Percentiles rank a stretch among this genome's conserved stretches.
These are phyloP conservation scores for Xanthoconium separans DNA, from an alignment of 1,284 basidiomycete genomes.

Conservation along the genomic window DNA sequence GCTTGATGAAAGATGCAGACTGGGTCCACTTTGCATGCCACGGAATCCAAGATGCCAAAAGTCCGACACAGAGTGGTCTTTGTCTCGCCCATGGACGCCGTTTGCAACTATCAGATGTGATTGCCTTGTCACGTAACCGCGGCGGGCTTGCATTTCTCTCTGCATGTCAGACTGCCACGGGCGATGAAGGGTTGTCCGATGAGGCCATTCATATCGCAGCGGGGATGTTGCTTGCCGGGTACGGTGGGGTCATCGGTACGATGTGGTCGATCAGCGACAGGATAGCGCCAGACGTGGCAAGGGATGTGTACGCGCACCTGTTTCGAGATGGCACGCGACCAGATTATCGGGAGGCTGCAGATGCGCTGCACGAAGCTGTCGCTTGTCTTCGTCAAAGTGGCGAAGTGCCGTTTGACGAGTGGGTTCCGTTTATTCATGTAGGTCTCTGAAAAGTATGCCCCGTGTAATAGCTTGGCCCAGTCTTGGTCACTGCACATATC, in stretches of 20 bases:
- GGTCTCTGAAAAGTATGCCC: neutral
- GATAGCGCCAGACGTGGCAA: neutral
- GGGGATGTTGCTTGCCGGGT: neutral
- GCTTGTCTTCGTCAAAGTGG: neutral
- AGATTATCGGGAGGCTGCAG: neutral
- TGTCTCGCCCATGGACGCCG: neutral
- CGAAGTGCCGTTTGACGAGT: neutral
- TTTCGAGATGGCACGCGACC: neutral
- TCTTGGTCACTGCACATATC: too few species aligned
- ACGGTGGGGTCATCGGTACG: neutral
- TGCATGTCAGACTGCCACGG: neutral
- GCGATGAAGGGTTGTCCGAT: neutral
- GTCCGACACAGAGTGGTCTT: neutral
- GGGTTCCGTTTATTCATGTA: neutral
- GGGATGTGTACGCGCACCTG: neutral
- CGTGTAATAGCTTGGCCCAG: too few species aligned
- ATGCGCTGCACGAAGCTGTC: neutral
- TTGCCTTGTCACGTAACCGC: neutral
- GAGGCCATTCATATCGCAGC: neutral
- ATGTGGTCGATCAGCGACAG: neutral
- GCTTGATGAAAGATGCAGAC: neutral
- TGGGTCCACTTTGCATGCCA: neutral
- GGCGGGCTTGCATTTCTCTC: neutral
- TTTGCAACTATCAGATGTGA: neutral
- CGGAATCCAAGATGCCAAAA: neutral